Percentiles rank a stretch among this genome's conserved stretches.
phyloP scores from a whole-genome alignment of 1,139 yeast species.

The Hyphopichia pseudoburtonii region DNA sequence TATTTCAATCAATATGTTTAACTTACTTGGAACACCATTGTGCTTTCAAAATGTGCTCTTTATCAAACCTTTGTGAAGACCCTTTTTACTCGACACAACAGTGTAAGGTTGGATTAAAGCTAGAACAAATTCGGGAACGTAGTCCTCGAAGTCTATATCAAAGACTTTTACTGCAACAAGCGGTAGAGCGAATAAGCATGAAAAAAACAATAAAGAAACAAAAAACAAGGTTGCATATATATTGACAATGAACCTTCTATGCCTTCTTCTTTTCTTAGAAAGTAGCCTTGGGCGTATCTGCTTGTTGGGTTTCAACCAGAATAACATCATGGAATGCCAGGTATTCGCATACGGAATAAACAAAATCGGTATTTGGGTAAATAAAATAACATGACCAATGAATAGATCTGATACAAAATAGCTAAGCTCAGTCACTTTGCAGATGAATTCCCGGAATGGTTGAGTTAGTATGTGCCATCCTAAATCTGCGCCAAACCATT shows the following conservation, averaged over 20 bases:
- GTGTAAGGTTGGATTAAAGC: slow-evolving; percentile 45
- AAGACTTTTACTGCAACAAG: slow-evolving; percentile 27
- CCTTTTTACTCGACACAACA: slow-evolving; percentile 28
- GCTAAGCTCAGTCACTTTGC: slow-evolving; percentile 56
- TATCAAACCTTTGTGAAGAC: slow-evolving; percentile 26
- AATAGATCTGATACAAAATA: slow-evolving; percentile 53
- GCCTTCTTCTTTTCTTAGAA: slow-evolving; percentile 32
- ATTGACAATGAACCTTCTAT: slow-evolving; percentile 28
- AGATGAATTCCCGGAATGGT: slow-evolving; percentile 53
- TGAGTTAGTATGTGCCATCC: slow-evolving; percentile 53
- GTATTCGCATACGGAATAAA: slow-evolving; percentile 61
- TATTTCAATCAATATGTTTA: too few relatives aligned
- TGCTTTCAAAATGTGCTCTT: neutral
- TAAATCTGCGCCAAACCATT: slow-evolving; percentile 55
- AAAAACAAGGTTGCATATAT: slow-evolving; percentile 42
- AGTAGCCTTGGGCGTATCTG: slow-evolving; percentile 44
- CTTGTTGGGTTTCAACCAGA: slow-evolving; percentile 74
- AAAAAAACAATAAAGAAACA: slow-evolving; percentile 33
- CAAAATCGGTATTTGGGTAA: slow-evolving; percentile 52
- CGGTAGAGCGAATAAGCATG: slow-evolving; percentile 44
- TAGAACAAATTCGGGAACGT: slow-evolving; percentile 33
- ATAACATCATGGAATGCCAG: slow-evolving; percentile 76
- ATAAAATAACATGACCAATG: slow-evolving; percentile 51
- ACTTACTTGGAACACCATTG: too few relatives aligned
- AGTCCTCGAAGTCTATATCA: slow-evolving; percentile 36